Percentiles rank a stretch among this genome's conserved stretches.
These are phyloP conservation scores for Fusarium pseudocircinatum DNA, from an alignment of 2,329 filamentous ascomycete genomes.

Conservation along the genomic window DNA sequence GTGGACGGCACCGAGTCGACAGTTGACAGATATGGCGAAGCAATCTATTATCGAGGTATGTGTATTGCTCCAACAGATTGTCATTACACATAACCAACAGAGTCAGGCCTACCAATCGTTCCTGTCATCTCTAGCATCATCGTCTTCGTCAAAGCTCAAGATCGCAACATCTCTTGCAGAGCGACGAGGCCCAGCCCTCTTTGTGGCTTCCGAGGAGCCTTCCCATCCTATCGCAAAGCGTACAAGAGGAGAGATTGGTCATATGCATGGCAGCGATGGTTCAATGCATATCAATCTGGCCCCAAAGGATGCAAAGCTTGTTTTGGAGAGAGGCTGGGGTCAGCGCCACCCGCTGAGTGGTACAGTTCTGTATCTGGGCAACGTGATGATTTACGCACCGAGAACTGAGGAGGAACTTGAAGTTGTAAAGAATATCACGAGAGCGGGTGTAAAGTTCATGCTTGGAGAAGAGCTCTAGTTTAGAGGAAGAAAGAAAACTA, in stretches of 20 bases:
- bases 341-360: conserved; percentile 27
- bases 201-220: not conserved
- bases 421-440: conserved; percentile 5
- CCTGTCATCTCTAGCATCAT: conserved; percentile 20
- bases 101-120: conserved; percentile 22
- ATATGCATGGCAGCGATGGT: conserved; percentile 30
- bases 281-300: conserved; percentile 28
- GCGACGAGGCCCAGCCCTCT: conserved; percentile 25
- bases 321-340: conserved; percentile 26
- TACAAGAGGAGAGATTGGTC: conserved; percentile 10
- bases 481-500: too few relatives aligned
- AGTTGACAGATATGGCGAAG: conserved; percentile 10
- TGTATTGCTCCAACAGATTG: rapidly evolving
- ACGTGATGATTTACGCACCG: conserved; percentile 32
- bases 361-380: conserved; percentile 20
- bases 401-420: conserved; percentile 17
- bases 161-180: conserved; percentile 24
- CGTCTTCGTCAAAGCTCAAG: conserved; percentile 14
- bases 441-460: conserved; percentile 19
- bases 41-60: not conserved
- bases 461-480: conserved; percentile 12
- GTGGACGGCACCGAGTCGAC: conserved; percentile 31
- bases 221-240: conserved; percentile 3
- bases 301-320: conserved; percentile 24
- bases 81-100: not conserved